Percentiles rank a stretch among this genome's conserved stretches.
These are phyloP conservation scores for Gonapodya sp. DNA, from an alignment of 192 early-diverging fungal species.

Conservation along the genomic window DNA sequence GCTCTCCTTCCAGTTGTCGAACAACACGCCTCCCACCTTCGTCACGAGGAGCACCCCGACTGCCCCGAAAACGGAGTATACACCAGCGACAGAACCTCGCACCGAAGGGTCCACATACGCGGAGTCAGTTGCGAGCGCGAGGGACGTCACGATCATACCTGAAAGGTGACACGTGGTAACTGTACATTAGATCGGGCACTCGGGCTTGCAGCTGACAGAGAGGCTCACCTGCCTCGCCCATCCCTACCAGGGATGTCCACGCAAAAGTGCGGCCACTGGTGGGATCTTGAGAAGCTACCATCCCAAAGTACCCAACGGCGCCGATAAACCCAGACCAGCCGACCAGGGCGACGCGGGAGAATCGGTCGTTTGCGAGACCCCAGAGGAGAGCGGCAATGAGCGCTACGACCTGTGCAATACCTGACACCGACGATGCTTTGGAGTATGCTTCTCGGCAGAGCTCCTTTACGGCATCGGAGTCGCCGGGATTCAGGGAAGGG, in stretches of 20 bases:
- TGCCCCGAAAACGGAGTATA: constrained; percentile 51
- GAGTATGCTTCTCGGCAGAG: constrained; percentile 31
- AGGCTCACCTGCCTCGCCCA: constrained; percentile 26
- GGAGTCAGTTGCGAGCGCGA: constrained; percentile 45
- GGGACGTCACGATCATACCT: constrained; percentile 55
- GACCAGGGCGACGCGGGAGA: constrained; percentile 4
- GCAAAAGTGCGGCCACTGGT: constrained; percentile 23
- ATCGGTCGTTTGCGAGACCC: constrained; percentile 9
- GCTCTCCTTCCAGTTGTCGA: constrained; percentile 26
- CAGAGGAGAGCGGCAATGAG: constrained; percentile 51
- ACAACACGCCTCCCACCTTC: constrained; percentile 51
- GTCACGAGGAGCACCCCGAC: constrained; percentile 51
- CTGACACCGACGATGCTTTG: constrained; percentile 30
- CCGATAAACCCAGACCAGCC: constrained; percentile 36
- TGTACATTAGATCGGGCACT: too few species aligned
- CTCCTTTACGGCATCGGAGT: constrained; percentile 25
- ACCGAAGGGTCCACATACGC: constrained; percentile 30
- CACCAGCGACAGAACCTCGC: constrained; percentile 53
- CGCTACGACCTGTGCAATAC: constrained; percentile 54
- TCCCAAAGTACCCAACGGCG: constrained; percentile 34
- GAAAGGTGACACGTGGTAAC: too few species aligned
- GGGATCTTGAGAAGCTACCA: constrained; percentile 36
- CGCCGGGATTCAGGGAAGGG: constrained; percentile 5
- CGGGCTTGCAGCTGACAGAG: not conserved
- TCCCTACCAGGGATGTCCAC: constrained; percentile 30